phyloP scores from a whole-genome alignment of 108 stramenopile species.

The Fistulifera pelliculosa region DNA sequence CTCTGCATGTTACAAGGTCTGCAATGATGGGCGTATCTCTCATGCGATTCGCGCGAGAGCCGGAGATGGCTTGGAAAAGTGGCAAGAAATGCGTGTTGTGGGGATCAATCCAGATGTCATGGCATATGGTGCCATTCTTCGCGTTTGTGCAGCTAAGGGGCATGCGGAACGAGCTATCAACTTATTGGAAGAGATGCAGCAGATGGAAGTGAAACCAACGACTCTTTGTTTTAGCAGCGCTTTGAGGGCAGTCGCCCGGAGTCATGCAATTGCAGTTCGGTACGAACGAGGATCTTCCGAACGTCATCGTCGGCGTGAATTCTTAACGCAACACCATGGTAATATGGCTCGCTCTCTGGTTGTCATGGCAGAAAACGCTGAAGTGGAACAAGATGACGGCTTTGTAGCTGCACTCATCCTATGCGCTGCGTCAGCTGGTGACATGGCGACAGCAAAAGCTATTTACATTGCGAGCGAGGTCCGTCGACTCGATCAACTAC shows the following conservation, averaged over 20 bases:
- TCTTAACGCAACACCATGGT: conserved; percentile 65
- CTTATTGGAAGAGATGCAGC: conserved; percentile 71
- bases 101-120: conserved; percentile 72
- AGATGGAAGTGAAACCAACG: conserved; percentile 66
- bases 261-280: conserved; percentile 61
- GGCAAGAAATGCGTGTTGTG: conserved; percentile 79
- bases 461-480: conserved; percentile 68
- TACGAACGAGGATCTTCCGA: conserved; percentile 58
- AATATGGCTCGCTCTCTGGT: conserved; percentile 66
- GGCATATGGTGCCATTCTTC: conserved; percentile 76
- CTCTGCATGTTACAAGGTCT: conserved; percentile 73
- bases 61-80: conserved; percentile 60
- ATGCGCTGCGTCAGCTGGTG: conserved; percentile 74
- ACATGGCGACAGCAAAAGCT: conserved; percentile 76
- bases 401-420: conserved; percentile 71
- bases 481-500: conserved; percentile 58
- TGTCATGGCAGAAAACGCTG: conserved; percentile 63
- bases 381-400: conserved; percentile 76
- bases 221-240: conserved; percentile 74
- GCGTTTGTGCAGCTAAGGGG: conserved; percentile 65
- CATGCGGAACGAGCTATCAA: conserved; percentile 67
- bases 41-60: conserved; percentile 65
- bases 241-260: conserved; percentile 53
- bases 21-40: conserved; percentile 53
- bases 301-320: conserved; percentile 50